Base-by-base conservation (phyloP, 208 protist genomes). In the Leishmania aethiopica region DNA sequence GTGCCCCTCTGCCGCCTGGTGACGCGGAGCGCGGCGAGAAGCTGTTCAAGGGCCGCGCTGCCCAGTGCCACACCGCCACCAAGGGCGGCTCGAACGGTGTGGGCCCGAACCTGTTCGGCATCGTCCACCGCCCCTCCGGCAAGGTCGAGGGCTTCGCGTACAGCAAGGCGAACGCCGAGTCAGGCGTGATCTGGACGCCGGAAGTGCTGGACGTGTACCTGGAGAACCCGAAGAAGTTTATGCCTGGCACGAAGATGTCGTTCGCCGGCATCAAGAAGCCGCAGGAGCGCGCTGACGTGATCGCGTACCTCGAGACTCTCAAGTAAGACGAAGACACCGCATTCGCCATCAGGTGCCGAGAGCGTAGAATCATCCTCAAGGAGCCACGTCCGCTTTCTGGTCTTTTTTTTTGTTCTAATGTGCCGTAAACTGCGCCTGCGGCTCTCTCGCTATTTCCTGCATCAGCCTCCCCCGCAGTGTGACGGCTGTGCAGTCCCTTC, bases 211-310 rank as follows among this genome's bases (percentile, higher is more conserved):
- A 98, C 84, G 94, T 98, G 57, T 99, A 99, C 84, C 89, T 99
- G 55, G 91, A 98, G 88, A 99, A 99, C 86, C 98, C 98, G 75
- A 99, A 99, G 96, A 99, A 99, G 95, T 99, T 98, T 86, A 99
- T 99, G 89, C 98, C 98, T 45, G 98, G 97, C 78, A 99, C 97
- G 75, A 99, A 99, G 91, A 99, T 99, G 98, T 98, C 97, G 57
- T 99, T 99, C 81, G 96, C 97, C 55, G 98, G 98, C 76, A 79
- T 99, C 45, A 99, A 99, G 85, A 98, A 97, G 84, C 91, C 87
- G 47, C 91, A 97, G 81, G 98, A 99, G 82, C 92, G 98, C 81
- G 94, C 94, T 25, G 98, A 99, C 87, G 90, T 99, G 78, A 99
- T 99, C 81, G 93, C 97, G 64, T 99, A 98, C 95, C 88, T 99